Conservation (phyloP, 768 basidiomycete genomes). For the Hygrophorus pudorinus region DNA sequence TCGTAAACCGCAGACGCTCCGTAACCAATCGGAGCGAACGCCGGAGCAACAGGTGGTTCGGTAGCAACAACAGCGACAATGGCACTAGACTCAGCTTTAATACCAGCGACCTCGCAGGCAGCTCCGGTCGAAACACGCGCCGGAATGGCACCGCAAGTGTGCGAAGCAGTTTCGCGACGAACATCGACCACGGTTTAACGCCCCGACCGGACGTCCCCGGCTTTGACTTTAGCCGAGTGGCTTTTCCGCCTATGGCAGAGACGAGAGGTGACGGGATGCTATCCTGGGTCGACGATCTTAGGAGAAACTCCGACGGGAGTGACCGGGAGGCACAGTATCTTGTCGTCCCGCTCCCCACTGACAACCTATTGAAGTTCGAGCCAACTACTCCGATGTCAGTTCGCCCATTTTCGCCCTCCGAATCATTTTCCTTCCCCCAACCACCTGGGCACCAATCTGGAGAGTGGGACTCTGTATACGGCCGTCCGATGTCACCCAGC, state of each 20-base stretch:
- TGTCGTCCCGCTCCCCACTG: too few species aligned
- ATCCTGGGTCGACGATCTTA: constrained; percentile 4
- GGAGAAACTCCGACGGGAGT: too few species aligned
- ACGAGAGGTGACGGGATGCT: constrained; percentile 26
- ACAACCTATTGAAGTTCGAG: too few species aligned
- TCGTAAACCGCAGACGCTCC: constrained; percentile 38
- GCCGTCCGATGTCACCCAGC: too few species aligned
- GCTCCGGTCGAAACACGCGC: constrained; percentile 5
- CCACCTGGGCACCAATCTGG: too few species aligned
- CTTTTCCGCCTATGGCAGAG: constrained; percentile 45
- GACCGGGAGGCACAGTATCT: too few species aligned
- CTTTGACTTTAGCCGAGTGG: not conserved
- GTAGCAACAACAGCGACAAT: constrained; percentile 16
- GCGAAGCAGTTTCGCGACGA: constrained; percentile 59
- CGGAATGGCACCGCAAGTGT: constrained; percentile 20
- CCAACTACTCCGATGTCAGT: too few species aligned
- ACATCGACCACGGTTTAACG: constrained; percentile 35
- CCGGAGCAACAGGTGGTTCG: constrained; percentile 39
- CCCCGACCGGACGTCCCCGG: constrained; percentile 15
- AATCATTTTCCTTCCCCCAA: too few species aligned
- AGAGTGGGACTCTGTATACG: too few species aligned
- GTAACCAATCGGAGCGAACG: constrained; percentile 31
- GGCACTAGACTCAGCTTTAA: constrained; percentile 10
- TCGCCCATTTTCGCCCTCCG: too few species aligned
- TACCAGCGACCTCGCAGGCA: constrained; percentile 9